Evolutionary conservation across 2,329 filamentous ascomycete species (phyloP).

Genomic region (Aspergillus chevalieri): DNA sequence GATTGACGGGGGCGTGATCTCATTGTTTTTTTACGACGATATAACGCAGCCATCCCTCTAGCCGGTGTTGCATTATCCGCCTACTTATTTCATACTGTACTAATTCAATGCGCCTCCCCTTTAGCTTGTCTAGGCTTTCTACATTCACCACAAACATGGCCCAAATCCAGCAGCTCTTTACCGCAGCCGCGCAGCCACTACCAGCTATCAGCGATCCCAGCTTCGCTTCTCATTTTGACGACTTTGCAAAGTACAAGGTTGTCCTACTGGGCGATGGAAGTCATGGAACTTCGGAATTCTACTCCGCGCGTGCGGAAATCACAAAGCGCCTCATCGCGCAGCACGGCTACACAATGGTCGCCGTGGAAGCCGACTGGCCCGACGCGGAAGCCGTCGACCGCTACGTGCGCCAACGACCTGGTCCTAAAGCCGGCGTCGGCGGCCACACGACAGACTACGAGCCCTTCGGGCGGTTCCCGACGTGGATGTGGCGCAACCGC

Average conservation of each 20-base stretch:
- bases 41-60: neutral
- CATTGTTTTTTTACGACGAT: constrained; percentile 6
- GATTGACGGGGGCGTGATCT: constrained; percentile 14
- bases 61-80: neutral
- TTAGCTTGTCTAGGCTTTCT: neutral
- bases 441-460: constrained; percentile 23
- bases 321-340: constrained; percentile 46
- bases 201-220: constrained; percentile 28
- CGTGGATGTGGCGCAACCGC: constrained; percentile 53
- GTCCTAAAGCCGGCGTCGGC: constrained; percentile 27
- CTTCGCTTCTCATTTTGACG: constrained; percentile 40
- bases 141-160: constrained; percentile 14
- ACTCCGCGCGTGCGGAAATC: constrained; percentile 46
- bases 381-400: constrained; percentile 48
- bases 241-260: constrained; percentile 34
- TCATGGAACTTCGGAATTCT: constrained; percentile 53
- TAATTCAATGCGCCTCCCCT: neutral
- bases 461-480: constrained; percentile 47
- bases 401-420: constrained; percentile 44
- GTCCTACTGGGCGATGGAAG: constrained; percentile 44
- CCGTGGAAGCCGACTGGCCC: constrained; percentile 51
- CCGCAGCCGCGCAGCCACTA: constrained; percentile 30
- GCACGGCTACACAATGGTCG: constrained; percentile 48
- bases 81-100: neutral
- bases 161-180: constrained; percentile 29